A percentile compares a stretch with the other conserved stretches of the same genome.
Conservation (phyloP, 164 flowering plant species). For the Tetracentron sinense region DNA sequence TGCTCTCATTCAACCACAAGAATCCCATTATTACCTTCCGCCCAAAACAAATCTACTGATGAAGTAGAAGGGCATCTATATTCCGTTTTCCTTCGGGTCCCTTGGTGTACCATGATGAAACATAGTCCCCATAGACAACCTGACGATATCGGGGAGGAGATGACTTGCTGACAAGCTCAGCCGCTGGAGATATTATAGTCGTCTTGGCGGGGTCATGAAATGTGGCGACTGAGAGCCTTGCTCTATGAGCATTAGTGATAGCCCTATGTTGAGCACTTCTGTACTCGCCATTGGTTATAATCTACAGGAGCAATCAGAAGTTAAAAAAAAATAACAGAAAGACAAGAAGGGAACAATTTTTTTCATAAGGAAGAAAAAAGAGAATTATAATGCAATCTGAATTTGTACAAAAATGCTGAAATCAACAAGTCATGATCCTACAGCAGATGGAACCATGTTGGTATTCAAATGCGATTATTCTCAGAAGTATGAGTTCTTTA, state of each 20-base stretch:
- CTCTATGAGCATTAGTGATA: slow-evolving; percentile 50
- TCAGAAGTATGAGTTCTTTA: no score
- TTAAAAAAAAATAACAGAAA: no score
- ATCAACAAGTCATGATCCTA: background rate
- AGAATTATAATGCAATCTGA: background rate
- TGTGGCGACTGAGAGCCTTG: slow-evolving; percentile 82
- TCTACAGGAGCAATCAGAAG: slow-evolving; percentile 31
- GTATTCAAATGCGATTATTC: no score
- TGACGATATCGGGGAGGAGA: slow-evolving; percentile 41
- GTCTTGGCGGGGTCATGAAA: slow-evolving; percentile 89
- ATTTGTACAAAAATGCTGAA: background rate
- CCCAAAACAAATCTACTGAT: no score
- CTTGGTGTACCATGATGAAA: slow-evolving; percentile 83
- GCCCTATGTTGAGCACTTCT: slow-evolving; percentile 73
- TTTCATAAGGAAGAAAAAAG: background rate
- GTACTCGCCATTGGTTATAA: slow-evolving; percentile 76
- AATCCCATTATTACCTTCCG: no score
- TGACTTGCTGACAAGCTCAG: slow-evolving; percentile 38
- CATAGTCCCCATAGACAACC: slow-evolving; percentile 73
- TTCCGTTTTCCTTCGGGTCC: slow-evolving; percentile 94
- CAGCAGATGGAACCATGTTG: no score
- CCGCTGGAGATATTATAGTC: slow-evolving; percentile 49
- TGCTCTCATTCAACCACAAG: no score
- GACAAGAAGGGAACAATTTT: background rate
- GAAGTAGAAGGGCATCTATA: slow-evolving; percentile 60